These are phyloP conservation scores for Theileria luwenshuni DNA, from an alignment of 169 alveolate genomes.

Conservation along the genomic window DNA sequence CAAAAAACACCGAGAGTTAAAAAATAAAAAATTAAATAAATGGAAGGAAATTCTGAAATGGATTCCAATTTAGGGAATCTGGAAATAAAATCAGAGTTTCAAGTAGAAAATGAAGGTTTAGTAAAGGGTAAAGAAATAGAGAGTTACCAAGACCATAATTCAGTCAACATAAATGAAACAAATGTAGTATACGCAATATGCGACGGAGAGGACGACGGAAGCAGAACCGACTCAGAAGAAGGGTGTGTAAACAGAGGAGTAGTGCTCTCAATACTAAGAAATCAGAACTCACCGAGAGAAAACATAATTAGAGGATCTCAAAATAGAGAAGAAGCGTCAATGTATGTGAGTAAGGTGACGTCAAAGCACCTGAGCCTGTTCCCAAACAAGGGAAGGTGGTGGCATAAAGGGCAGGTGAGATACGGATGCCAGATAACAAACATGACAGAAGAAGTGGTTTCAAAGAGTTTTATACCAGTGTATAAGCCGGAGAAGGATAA, in stretches of 20 bases:
- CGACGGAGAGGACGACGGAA: constrained; percentile 26
- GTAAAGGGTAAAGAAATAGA: too few relatives aligned
- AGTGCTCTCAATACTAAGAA: constrained; percentile 5
- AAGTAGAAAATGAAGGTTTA: too few relatives aligned
- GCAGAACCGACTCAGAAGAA: background rate
- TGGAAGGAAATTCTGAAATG: background rate
- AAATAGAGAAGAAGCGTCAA: background rate
- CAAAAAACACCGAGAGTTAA: background rate
- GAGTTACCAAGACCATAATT: background rate
- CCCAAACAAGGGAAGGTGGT: constrained; percentile 38
- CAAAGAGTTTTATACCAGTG: constrained; percentile 12
- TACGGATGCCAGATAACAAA: constrained; percentile 30
- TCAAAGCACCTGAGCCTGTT: constrained; percentile 20
- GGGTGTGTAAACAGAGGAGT: background rate
- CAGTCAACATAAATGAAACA: background rate
- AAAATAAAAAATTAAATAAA: too few relatives aligned
- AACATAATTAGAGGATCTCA: background rate
- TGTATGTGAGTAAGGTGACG: background rate
- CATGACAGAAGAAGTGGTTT: constrained; percentile 10
- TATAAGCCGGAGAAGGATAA: constrained; percentile 15
- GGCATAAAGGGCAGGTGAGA: constrained; percentile 28
- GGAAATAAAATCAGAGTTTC: too few relatives aligned
- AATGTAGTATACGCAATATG: constrained; percentile 19
- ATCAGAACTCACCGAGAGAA: constrained; percentile 4
- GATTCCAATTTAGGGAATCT: background rate